Evolutionary conservation across 176 grass and related monocot species (phyloP).

Genomic region (Puya raimondii): DNA sequence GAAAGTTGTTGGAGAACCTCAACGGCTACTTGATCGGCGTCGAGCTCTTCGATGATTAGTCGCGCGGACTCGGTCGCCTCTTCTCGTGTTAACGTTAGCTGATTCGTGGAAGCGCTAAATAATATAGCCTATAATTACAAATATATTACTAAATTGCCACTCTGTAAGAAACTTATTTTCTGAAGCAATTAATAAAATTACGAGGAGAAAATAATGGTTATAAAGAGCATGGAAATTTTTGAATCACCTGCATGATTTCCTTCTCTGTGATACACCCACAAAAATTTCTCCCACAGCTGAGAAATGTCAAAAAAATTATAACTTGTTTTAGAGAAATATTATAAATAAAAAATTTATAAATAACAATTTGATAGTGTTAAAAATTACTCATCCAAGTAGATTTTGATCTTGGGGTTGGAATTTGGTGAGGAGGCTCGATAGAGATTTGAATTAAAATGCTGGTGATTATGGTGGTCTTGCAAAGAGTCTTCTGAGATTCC

Average conservation of each 20-base stretch:
- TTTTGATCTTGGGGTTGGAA: slow-evolving; percentile 18
- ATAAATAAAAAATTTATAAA: background rate
- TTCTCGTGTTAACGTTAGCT: slow-evolving; percentile 25
- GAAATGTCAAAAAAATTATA: background rate
- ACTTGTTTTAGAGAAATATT: background rate
- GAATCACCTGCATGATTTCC: slow-evolving; percentile 26
- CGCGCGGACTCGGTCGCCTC: slow-evolving; percentile 30
- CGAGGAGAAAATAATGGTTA: background rate
- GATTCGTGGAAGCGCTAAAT: slow-evolving; percentile 27
- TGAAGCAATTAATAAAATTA: background rate
- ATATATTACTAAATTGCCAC: slow-evolving; percentile 10
- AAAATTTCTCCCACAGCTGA: slow-evolving; percentile 20
- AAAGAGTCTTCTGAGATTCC: background rate
- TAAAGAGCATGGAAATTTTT: background rate
- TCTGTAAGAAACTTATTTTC: background rate
- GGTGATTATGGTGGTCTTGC: background rate
- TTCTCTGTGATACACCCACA: slow-evolving; percentile 22
- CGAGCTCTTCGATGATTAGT: slow-evolving; percentile 32
- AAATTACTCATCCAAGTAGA: slow-evolving; percentile 30
- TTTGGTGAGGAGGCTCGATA: background rate
- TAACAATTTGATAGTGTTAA: background rate
- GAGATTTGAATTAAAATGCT: background rate
- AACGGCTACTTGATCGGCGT: slow-evolving; percentile 19
- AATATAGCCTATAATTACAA: slow-evolving; percentile 31
- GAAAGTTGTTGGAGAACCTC: slow-evolving; percentile 14